A percentile compares a stretch with the other conserved stretches of the same genome.
Evolutionary conservation across 1,284 basidiomycete species (phyloP).

Genomic region (Schizopora paradoxa): DNA sequence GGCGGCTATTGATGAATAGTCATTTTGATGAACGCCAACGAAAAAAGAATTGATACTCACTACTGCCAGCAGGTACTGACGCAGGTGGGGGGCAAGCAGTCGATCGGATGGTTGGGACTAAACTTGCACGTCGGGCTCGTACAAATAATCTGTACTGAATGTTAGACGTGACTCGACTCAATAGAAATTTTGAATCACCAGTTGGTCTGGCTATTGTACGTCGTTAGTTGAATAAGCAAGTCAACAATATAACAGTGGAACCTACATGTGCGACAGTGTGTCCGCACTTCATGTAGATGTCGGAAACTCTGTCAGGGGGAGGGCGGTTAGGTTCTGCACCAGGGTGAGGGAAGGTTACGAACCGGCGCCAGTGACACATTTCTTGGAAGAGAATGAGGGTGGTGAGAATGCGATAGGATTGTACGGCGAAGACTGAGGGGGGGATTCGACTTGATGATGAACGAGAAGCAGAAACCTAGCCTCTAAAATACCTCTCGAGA

Average conservation of each 20-base stretch:
- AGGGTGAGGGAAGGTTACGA: slow-evolving; percentile 22
- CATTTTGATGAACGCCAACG: neutral
- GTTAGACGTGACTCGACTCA: neutral
- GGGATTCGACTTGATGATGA: neutral
- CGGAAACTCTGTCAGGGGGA: slow-evolving; percentile 40
- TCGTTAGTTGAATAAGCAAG: slow-evolving; percentile 20
- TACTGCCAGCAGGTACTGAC: slow-evolving; percentile 69
- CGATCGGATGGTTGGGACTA: slow-evolving; percentile 52
- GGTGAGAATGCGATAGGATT: neutral
- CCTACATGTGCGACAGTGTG: slow-evolving; percentile 55
- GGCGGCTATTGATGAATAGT: slow-evolving; percentile 13
- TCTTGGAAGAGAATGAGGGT: neutral
- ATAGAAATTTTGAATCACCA: slow-evolving; percentile 32
- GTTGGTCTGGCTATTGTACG: slow-evolving; percentile 46
- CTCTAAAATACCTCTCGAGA: no score
- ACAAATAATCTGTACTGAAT: slow-evolving; percentile 44
- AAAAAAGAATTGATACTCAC: slow-evolving; percentile 38
- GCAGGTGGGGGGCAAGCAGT: slow-evolving; percentile 55
- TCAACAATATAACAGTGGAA: slow-evolving; percentile 15
- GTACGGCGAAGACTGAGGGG: neutral
- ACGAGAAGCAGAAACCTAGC: neutral
- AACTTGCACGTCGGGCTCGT: slow-evolving; percentile 63
- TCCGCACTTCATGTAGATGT: slow-evolving; percentile 49
- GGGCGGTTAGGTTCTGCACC: neutral
- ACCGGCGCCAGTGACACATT: slow-evolving; percentile 63